Evolutionary conservation across 1,139 yeast species (phyloP).

Genomic region (Pichia sp.): DNA sequence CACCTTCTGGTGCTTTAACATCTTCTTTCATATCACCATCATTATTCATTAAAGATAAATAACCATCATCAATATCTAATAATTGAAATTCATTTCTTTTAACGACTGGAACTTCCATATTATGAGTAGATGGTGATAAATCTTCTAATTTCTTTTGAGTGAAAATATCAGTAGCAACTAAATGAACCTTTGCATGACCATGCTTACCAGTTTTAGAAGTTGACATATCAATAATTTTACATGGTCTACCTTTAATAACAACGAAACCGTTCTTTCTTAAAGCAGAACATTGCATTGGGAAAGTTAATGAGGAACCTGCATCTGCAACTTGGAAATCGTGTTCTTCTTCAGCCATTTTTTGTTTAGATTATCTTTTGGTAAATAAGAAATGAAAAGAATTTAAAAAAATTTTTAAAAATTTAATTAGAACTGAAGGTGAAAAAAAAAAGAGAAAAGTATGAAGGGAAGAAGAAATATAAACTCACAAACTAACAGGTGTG

Average conservation of each 20-base stretch:
- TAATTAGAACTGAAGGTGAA: no score
- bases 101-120: conserved; percentile 99
- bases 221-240: conserved; percentile 99
- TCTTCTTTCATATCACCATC: conserved; percentile 99
- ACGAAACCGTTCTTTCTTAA: conserved; percentile 99
- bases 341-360: conserved; percentile 80
- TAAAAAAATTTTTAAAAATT: no score
- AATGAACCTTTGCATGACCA: conserved; percentile 99
- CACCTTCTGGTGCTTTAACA: conserved; percentile 97
- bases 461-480: no score
- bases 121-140: conserved; percentile 99
- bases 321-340: conserved; percentile 96
- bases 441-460: no score
- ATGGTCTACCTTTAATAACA: conserved; percentile 97
- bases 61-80: conserved; percentile 97
- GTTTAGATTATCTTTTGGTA: no score
- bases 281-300: conserved; percentile 99
- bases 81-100: conserved; percentile 92
- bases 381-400: no score
- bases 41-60: conserved; percentile 90
- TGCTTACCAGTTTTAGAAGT: conserved; percentile 99
- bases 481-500: no score
- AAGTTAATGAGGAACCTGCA: conserved; percentile 98
- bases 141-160: conserved; percentile 99
- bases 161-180: conserved; percentile 98